Conservation (phyloP, 352 stramenopile species). For the Globisporangium orthogonon region DNA sequence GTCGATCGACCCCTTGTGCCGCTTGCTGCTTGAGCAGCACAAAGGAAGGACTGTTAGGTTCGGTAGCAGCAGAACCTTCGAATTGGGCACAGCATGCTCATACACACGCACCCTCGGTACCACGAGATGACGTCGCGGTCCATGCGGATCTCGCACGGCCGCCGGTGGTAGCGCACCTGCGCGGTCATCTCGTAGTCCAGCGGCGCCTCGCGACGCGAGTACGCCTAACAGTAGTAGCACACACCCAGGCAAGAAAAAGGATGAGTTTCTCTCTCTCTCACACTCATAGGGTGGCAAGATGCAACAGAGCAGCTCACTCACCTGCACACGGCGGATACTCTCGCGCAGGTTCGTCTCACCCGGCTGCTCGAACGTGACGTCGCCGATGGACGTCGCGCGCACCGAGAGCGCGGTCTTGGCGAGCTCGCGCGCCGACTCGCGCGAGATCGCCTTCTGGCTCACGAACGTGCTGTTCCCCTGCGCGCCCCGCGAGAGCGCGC, state of each 20-base stretch:
- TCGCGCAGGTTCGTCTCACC: constrained; percentile 55
- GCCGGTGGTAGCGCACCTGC: constrained; percentile 33
- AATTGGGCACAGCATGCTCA: no score
- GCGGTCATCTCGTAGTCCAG: constrained; percentile 56
- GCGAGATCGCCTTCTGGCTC: constrained; percentile 24
- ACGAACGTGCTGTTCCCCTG: constrained; percentile 19
- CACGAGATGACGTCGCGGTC: constrained; percentile 59
- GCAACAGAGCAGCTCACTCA: constrained; percentile 2
- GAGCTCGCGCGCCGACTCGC: constrained; percentile 54
- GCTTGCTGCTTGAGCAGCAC: constrained; percentile 15
- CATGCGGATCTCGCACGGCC: constrained; percentile 54
- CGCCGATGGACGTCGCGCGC: constrained; percentile 66
- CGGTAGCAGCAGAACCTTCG: no score
- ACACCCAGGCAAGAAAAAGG: no score
- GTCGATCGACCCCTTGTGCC: constrained; percentile 37
- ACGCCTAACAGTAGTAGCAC: constrained; percentile 25
- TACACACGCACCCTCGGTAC: constrained; percentile 25
- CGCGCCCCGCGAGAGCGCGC: constrained; percentile 5
- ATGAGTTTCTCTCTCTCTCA: no score
- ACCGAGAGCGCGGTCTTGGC: constrained; percentile 62
- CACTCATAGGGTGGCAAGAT: not conserved
- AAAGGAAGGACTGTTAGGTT: not conserved
- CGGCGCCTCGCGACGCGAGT: constrained; percentile 67
- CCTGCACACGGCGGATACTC: constrained; percentile 74
- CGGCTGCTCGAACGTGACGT: constrained; percentile 69